Conservation (phyloP, 495 filamentous ascomycete species). For the Pseudevernia furfuracea region DNA sequence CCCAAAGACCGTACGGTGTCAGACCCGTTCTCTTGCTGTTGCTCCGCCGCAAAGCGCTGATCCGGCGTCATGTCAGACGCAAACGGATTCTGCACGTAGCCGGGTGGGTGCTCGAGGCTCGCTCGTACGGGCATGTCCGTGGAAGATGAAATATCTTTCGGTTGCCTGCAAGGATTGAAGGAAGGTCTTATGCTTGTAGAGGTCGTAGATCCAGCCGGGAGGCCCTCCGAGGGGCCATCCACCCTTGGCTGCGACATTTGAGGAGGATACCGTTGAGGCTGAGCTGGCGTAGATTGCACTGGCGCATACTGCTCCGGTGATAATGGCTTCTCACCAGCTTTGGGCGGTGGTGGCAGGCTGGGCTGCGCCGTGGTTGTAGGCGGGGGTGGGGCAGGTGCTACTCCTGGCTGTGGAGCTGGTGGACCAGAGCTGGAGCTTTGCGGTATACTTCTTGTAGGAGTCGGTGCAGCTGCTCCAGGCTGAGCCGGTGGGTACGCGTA, state of each 20-base stretch:
- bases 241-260: conserved; percentile 39
- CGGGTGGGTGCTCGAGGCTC: conserved; percentile 41
- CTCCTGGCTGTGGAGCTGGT: conserved; percentile 56
- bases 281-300: conserved; percentile 26
- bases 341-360: conserved; percentile 48
- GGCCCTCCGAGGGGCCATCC: conserved; percentile 9
- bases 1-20: conserved; percentile 15
- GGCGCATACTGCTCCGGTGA: conserved; percentile 31
- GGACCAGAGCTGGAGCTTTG: conserved; percentile 16
- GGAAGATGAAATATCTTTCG: conserved; percentile 16
- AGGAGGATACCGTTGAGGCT: conserved; percentile 33
- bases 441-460: conserved; percentile 16
- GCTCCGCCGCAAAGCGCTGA: conserved; percentile 29
- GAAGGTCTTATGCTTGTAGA: conserved; percentile 35
- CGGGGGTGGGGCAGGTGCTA: conserved; percentile 35
- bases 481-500: conserved; percentile 15
- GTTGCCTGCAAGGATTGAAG: conserved; percentile 22
- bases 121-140: conserved; percentile 27
- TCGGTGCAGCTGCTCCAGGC: conserved; percentile 21
- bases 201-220: conserved; percentile 26
- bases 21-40: conserved; percentile 28
- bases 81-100: conserved; percentile 50
- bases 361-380: conserved; percentile 25
- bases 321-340: conserved; percentile 38
- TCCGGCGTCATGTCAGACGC: conserved; percentile 37